A percentile compares a stretch with the other conserved stretches of the same genome.
Conservation (phyloP, 2,329 filamentous ascomycete species). For the Lecanosticta acicola region DNA sequence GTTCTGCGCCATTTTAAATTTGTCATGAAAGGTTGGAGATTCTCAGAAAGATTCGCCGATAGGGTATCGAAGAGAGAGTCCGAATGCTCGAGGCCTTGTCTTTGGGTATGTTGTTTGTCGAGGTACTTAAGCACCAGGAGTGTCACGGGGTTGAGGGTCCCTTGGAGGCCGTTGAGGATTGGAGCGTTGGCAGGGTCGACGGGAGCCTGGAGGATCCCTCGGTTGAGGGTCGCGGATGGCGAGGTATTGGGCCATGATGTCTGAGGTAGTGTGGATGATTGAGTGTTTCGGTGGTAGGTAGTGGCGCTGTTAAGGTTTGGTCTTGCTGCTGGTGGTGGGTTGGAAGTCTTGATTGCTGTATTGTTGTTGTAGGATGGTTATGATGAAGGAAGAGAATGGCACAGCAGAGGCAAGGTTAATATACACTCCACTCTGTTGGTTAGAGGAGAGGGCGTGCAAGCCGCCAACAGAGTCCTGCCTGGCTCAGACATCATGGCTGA, state of each 20-base stretch:
- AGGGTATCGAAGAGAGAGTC: too few relatives aligned
- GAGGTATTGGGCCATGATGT: neutral
- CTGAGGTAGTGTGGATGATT: neutral
- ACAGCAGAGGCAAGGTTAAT: neutral
- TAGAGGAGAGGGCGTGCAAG: neutral
- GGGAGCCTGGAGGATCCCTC: neutral
- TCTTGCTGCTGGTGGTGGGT: neutral
- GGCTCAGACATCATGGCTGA: neutral
- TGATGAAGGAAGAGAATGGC: neutral
- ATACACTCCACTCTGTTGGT: neutral
- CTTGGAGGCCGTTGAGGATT: too few relatives aligned
- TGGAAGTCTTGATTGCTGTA: neutral
- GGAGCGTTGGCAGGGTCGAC: too few relatives aligned
- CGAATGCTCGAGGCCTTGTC: too few relatives aligned
- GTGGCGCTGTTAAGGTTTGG: neutral
- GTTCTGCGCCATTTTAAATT: too few relatives aligned
- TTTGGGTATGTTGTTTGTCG: neutral
- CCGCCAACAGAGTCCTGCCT: neutral
- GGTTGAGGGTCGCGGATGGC: slow-evolving; percentile 8
- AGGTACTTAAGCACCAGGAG: too few relatives aligned
- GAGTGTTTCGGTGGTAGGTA: neutral
- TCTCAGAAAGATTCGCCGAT: too few relatives aligned
- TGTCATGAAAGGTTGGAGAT: too few relatives aligned
- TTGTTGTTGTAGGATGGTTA: neutral
- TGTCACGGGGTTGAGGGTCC: too few relatives aligned